Evolutionary conservation across 371 early-diverging fungal genomes (phyloP), one percentile per base, ranked within the genome.

Genomic region (Circinella umbellata): DNA sequence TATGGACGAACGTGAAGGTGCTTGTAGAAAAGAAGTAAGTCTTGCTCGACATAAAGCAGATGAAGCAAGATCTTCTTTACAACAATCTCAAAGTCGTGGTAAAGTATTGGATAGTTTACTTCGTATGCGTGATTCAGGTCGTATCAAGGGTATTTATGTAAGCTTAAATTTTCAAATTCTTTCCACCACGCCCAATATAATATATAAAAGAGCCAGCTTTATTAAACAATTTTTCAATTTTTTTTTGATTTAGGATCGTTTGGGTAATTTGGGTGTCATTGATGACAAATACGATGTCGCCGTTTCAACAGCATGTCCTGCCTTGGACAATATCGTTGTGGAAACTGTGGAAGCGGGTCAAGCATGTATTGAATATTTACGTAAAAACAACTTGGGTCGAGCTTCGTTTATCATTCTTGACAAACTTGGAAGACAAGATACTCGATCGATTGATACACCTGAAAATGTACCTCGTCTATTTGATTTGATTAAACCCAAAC

Each of bases 251-350:
- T 65, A 79, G 84, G 99, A 99, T 39, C 92, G 98, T 37, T 81
- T 99, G n/a, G 98, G 98, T 27, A 95, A 96, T 66, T 84, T 99
- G 14, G 99, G 99, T 61, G 90, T 92, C 1, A 97, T 99, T 71
- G 96, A 96, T 68, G 92, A 91, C 67, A 92, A 91, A 74, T 99
- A 97, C 79, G 99, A 99, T 74, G 91, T 97, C 4, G 99, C 99
- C 0, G 90, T 99, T 17, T 95, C 96, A 4, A 98, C 98, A 4
- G 95, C 98, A 0, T 97, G 97, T 63, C 88, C 91, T 6, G 80
- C 85, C 6, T 86, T 99, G 61, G 93, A 98, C 69, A 88, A 93
- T 64, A 96, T 99, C 74, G 97, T 99, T 8, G 99, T 99, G 34
- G 98, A 99, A 63, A 94, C 91, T 1, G 98, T 98, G 15, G 91